phyloP scores from a whole-genome alignment of 2,329 filamentous ascomycete species.

The Cadophora malorum region DNA sequence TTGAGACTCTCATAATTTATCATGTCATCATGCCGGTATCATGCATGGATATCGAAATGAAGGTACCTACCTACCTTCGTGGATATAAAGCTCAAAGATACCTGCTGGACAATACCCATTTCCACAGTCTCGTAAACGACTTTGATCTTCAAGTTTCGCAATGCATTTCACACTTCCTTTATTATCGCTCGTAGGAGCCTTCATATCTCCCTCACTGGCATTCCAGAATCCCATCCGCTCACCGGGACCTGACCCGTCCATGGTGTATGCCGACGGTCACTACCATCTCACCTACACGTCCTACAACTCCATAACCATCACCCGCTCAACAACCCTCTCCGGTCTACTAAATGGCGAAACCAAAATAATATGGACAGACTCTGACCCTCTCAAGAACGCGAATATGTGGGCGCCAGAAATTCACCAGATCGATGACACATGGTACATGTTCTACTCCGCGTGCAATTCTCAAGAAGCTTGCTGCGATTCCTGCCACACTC shows the following conservation, averaged over 20 bases:
- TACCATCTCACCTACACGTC: constrained; percentile 64
- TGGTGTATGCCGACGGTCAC: constrained; percentile 58
- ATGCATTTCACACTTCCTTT: background rate
- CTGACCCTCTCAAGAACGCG: constrained; percentile 43
- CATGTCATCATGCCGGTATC: background rate
- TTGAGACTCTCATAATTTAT: background rate
- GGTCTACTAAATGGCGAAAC: constrained; percentile 60
- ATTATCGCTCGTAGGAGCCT: background rate
- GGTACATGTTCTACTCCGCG: constrained; percentile 65
- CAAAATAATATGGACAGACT: constrained; percentile 46
- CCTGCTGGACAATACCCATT: too few relatives aligned
- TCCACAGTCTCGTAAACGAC: too few relatives aligned
- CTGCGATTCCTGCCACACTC: background rate
- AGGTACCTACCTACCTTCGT: background rate
- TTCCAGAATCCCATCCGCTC: constrained; percentile 60
- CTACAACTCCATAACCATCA: constrained; percentile 62
- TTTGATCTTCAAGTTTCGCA: background rate
- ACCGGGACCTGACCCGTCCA: constrained; percentile 58
- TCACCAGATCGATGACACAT: constrained; percentile 54
- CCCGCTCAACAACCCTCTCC: constrained; percentile 58
- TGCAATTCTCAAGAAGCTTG: constrained; percentile 43
- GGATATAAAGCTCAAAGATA: background rate
- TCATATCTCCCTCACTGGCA: constrained; percentile 32
- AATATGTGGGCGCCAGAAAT: constrained; percentile 66
- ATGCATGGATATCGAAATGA: too few relatives aligned